A percentile compares a stretch with the other conserved stretches of the same genome.
These are phyloP conservation scores for Coemansia sp. DNA, from an alignment of 192 early-diverging fungal genomes.

Conservation along the genomic window DNA sequence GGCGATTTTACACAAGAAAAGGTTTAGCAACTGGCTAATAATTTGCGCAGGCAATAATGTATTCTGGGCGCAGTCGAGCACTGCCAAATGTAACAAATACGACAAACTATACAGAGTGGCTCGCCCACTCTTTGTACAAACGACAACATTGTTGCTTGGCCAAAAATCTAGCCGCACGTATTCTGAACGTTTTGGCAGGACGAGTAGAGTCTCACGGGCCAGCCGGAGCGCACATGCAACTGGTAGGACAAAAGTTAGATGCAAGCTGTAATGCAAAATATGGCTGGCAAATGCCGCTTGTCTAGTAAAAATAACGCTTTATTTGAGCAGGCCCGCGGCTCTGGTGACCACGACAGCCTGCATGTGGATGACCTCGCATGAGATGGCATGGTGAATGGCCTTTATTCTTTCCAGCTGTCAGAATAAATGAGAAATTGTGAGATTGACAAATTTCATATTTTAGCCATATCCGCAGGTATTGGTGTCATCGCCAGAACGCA, in stretches of 20 bases:
- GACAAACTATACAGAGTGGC: background rate
- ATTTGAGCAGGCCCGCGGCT: too few relatives aligned
- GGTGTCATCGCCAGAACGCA: background rate
- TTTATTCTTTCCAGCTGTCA: background rate
- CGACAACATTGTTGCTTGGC: background rate
- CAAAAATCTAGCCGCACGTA: too few relatives aligned
- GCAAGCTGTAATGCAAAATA: too few relatives aligned
- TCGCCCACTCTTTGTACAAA: background rate
- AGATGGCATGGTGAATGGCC: too few relatives aligned
- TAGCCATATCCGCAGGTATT: background rate
- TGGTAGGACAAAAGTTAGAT: too few relatives aligned
- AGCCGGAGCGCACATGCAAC: too few relatives aligned
- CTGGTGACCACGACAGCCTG: background rate
- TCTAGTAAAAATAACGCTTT: too few relatives aligned
- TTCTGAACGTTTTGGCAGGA: too few relatives aligned
- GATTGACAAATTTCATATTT: background rate
- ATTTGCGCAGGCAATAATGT: background rate
- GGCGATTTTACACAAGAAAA: background rate
- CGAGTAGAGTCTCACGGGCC: too few relatives aligned
- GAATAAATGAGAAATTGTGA: constrained; percentile 1
- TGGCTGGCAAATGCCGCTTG: too few relatives aligned
- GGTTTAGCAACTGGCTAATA: background rate
- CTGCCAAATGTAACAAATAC: background rate
- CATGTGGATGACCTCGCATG: background rate
- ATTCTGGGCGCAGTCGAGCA: background rate